A percentile compares a stretch with the other conserved stretches of the same genome.
phyloP scores from a whole-genome alignment of 1,284 basidiomycete species.

The Moesziomyces antarcticus region DNA sequence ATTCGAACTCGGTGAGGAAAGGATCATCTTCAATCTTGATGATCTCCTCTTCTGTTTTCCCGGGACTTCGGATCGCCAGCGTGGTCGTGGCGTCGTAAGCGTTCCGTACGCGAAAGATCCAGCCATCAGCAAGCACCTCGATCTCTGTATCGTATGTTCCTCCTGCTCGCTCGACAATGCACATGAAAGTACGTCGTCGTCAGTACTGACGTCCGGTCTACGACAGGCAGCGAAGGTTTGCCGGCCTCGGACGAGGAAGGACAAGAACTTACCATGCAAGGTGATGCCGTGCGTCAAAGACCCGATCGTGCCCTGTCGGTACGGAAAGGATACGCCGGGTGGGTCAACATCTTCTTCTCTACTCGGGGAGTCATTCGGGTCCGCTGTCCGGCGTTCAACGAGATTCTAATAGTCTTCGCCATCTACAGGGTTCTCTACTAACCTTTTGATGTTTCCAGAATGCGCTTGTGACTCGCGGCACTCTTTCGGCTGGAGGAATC shows the following conservation, averaged over 20 bases:
- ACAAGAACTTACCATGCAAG: constrained; percentile 26
- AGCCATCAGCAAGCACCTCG: constrained; percentile 52
- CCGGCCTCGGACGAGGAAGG: no score
- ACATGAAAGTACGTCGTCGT: neutral
- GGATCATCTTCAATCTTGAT: constrained; percentile 35
- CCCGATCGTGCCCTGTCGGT: constrained; percentile 26
- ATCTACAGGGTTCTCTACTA: neutral
- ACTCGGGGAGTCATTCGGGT: no score
- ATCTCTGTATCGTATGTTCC: constrained; percentile 39
- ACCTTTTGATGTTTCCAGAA: constrained; percentile 45
- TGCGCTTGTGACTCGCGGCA: constrained; percentile 42
- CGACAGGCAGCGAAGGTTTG: no score
- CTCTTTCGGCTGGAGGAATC: constrained; percentile 21
- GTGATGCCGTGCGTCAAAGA: constrained; percentile 42
- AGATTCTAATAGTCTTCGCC: no score
- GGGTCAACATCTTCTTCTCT: no score
- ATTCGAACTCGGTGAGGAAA: constrained; percentile 34
- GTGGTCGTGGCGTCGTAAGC: constrained; percentile 28
- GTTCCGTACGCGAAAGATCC: constrained; percentile 38
- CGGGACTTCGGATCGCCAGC: constrained; percentile 20
- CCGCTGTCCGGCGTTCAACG: no score
- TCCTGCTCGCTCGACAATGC: neutral
- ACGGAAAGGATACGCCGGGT: neutral
- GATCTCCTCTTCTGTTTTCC: constrained; percentile 21
- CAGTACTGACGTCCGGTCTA: neutral